A percentile compares a stretch with the other conserved stretches of the same genome.
Conservation (phyloP, 768 basidiomycete species). For the Tylopilus felleus region DNA sequence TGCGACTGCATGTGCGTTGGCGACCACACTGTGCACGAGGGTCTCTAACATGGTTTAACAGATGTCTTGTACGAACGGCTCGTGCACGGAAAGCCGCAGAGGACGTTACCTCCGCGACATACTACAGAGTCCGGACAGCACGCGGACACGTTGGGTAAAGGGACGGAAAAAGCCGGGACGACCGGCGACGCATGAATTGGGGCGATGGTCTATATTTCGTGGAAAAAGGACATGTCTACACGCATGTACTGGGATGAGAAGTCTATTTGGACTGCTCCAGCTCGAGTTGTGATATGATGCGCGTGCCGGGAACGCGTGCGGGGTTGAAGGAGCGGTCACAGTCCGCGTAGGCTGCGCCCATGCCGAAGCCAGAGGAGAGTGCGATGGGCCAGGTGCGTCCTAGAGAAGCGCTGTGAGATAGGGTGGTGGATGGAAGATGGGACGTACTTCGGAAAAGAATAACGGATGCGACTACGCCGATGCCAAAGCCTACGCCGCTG, state of each 20-base stretch:
- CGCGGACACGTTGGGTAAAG: slow-evolving; percentile 3
- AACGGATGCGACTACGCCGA: slow-evolving; percentile 85
- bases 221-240: neutral
- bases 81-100: slow-evolving; percentile 48
- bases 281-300: slow-evolving; percentile 49
- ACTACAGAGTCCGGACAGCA: slow-evolving; percentile 1
- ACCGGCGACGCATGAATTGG: slow-evolving; percentile 3
- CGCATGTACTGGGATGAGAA: neutral
- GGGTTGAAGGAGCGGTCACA: slow-evolving; percentile 94
- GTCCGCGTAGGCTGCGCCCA: slow-evolving; percentile 85
- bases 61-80: slow-evolving; percentile 68
- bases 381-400: slow-evolving; percentile 93
- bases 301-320: slow-evolving; percentile 80
- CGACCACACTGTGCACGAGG: slow-evolving; percentile 16
- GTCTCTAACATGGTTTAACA: slow-evolving; percentile 27
- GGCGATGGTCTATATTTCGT: neutral
- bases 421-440: neutral
- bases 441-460: slow-evolving; percentile 87
- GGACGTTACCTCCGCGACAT: slow-evolving; percentile 32
- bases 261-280: slow-evolving; percentile 24
- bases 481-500: slow-evolving; percentile 87
- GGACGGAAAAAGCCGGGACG: slow-evolving; percentile 20
- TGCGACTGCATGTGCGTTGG: slow-evolving; percentile 54
- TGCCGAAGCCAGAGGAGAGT: slow-evolving; percentile 81
- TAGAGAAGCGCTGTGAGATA: slow-evolving; percentile 30